phyloP scores from a whole-genome alignment of 176 grass and related monocot genomes.

The Triticum urartu region DNA sequence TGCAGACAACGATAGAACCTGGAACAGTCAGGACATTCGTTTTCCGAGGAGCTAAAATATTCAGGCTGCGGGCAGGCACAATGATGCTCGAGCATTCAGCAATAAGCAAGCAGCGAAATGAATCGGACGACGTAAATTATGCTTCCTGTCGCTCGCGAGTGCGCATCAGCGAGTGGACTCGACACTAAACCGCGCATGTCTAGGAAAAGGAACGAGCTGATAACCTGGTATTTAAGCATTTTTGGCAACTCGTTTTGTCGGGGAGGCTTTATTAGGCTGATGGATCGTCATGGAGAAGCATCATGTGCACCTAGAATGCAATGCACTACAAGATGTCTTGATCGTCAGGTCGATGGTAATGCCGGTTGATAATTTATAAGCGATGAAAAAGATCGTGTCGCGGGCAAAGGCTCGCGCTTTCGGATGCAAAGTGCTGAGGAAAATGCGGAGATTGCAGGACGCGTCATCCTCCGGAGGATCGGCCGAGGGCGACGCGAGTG shows the following conservation, averaged over 20 bases:
- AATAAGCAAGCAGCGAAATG: neutral
- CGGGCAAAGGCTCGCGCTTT: neutral
- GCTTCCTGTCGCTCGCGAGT: constrained; percentile 31
- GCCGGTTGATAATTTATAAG: neutral
- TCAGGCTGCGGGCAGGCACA: neutral
- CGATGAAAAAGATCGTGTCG: neutral
- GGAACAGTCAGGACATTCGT: neutral
- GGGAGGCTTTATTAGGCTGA: constrained; percentile 23
- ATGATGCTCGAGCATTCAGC: constrained; percentile 3
- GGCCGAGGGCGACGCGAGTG: constrained; percentile 16
- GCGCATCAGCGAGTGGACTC: constrained; percentile 5
- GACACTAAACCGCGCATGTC: constrained; percentile 25
- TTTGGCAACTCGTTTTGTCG: constrained; percentile 19
- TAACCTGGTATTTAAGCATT: constrained; percentile 3
- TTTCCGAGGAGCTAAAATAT: neutral
- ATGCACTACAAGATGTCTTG: neutral
- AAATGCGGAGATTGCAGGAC: neutral
- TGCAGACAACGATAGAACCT: neutral
- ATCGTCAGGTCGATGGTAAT: constrained; percentile 9
- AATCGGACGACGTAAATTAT: constrained; percentile 26
- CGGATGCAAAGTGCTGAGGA: neutral
- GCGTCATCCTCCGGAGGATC: constrained; percentile 12
- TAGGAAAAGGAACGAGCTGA: neutral
- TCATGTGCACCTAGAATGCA: neutral
- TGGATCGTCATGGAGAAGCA: neutral